These are phyloP conservation scores for Geranium incanum DNA, from an alignment of 441 rosid species.

Conservation along the genomic window DNA sequence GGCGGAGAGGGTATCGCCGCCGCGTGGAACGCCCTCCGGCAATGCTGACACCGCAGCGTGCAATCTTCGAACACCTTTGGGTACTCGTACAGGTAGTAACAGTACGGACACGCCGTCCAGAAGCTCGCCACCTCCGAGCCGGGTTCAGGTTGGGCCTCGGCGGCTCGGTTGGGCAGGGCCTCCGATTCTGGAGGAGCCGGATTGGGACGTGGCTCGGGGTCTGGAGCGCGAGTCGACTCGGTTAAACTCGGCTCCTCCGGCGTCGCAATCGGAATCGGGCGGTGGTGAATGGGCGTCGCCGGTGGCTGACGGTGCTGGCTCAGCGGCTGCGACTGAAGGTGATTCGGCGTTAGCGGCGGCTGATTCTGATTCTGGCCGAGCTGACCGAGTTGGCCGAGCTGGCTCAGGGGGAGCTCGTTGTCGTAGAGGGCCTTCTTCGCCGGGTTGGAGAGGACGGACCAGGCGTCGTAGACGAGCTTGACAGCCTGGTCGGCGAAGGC, in stretches of 20 bases:
- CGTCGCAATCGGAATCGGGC: background rate
- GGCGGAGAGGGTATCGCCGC: constrained; percentile 11
- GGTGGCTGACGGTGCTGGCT: too few species aligned
- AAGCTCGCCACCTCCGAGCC: constrained; percentile 23
- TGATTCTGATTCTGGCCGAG: constrained; percentile 26
- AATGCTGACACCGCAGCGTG: constrained; percentile 19
- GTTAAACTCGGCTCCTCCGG: constrained; percentile 6
- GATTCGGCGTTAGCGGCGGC: constrained; percentile 13
- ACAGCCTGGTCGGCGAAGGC: constrained; percentile 73
- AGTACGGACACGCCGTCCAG: constrained; percentile 22
- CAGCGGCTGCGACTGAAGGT: constrained; percentile 17
- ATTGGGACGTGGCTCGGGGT: background rate
- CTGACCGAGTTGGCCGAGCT: constrained; percentile 34
- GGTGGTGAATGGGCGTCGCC: too few species aligned
- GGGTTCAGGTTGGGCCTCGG: background rate
- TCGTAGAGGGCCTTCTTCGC: constrained; percentile 62
- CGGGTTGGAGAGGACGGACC: constrained; percentile 66
- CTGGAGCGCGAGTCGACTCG: constrained; percentile 11
- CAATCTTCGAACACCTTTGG: constrained; percentile 20
- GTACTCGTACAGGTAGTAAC: constrained; percentile 17
- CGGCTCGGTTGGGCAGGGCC: background rate
- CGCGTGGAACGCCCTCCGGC: constrained; percentile 18
- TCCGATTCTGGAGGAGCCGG: background rate
- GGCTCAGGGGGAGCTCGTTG: constrained; percentile 55
- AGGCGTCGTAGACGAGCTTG: constrained; percentile 65